A percentile compares a stretch with the other conserved stretches of the same genome.
These are phyloP conservation scores for Tricholoma furcatifolium DNA, from an alignment of 768 basidiomycete genomes.

Conservation along the genomic window DNA sequence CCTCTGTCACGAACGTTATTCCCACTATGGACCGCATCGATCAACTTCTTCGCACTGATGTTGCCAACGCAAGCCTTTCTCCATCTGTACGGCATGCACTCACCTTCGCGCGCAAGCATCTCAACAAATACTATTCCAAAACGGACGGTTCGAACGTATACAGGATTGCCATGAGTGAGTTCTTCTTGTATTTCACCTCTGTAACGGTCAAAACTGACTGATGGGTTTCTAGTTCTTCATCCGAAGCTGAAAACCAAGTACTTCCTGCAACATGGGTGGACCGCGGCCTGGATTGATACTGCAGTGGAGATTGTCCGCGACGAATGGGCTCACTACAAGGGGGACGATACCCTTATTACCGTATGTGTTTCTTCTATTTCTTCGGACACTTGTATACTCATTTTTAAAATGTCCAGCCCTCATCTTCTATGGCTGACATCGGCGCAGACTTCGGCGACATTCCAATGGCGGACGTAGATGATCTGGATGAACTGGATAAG, in stretches of 20 bases:
- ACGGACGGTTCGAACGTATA: slow-evolving; percentile 25
- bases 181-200: neutral
- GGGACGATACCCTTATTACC: neutral
- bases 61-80: slow-evolving; percentile 2
- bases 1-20: slow-evolving; percentile 29
- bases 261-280: slow-evolving; percentile 25
- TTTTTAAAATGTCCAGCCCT: neutral
- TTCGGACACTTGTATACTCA: slow-evolving; percentile 2
- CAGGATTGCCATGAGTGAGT: slow-evolving; percentile 28
- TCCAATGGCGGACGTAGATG: neutral
- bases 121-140: slow-evolving; percentile 26
- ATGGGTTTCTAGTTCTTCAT: slow-evolving; percentile 32
- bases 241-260: slow-evolving; percentile 32
- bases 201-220: too few relatives aligned
- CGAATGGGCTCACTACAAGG: too few relatives aligned
- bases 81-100: slow-evolving; percentile 18
- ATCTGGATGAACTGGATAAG: too few relatives aligned
- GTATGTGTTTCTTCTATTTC: neutral
- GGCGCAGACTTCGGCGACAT: neutral
- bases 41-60: neutral
- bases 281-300: slow-evolving; percentile 21
- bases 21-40: slow-evolving; percentile 34
- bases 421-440: neutral
- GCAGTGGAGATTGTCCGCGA: too few relatives aligned
- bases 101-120: slow-evolving; percentile 18